Conservation (phyloP, 1,284 basidiomycete species). For the Spongiforma sp. region DNA sequence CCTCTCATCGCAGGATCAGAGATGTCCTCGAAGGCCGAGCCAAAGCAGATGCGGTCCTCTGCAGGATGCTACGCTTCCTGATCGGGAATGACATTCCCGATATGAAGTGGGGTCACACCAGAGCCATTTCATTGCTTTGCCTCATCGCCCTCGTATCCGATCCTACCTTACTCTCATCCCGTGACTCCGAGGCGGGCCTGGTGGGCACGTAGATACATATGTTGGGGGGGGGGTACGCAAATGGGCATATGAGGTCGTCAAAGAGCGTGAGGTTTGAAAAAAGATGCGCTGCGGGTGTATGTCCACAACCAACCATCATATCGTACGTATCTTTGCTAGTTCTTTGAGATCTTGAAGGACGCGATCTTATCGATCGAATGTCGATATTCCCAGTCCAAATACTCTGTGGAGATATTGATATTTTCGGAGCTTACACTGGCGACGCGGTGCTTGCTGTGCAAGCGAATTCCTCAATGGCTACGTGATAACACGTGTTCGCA, state of each 20-base stretch:
- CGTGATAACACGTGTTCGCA: too few species aligned
- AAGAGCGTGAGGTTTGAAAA: conserved; percentile 66
- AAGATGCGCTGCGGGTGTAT: conserved; percentile 76
- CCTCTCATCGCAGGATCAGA: conserved; percentile 70
- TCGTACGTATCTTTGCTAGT: conserved; percentile 63
- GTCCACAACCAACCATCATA: conserved; percentile 97
- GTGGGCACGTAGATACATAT: conserved; percentile 69
- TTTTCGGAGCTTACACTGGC: conserved; percentile 76
- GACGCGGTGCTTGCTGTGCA: conserved; percentile 29
- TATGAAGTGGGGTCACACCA: conserved; percentile 91
- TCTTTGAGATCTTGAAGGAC: background rate
- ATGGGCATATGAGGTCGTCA: conserved; percentile 57
- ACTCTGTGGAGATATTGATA: conserved; percentile 49
- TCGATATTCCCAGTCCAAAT: conserved; percentile 42
- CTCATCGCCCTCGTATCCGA: conserved; percentile 74
- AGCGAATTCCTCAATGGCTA: background rate
- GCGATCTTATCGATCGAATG: too few species aligned
- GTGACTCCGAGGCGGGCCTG: conserved; percentile 66
- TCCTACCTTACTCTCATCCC: conserved; percentile 63
- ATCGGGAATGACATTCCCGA: conserved; percentile 92
- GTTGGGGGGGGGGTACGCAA: conserved; percentile 70
- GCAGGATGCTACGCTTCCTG: conserved; percentile 54
- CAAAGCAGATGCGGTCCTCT: conserved; percentile 62
- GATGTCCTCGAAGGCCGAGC: conserved; percentile 85
- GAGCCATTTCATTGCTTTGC: conserved; percentile 67